Evolutionary conservation across 176 grass and related monocot species (phyloP), one percentile per base, ranked within the genome.

Genomic region (Carex scoparia): DNA sequence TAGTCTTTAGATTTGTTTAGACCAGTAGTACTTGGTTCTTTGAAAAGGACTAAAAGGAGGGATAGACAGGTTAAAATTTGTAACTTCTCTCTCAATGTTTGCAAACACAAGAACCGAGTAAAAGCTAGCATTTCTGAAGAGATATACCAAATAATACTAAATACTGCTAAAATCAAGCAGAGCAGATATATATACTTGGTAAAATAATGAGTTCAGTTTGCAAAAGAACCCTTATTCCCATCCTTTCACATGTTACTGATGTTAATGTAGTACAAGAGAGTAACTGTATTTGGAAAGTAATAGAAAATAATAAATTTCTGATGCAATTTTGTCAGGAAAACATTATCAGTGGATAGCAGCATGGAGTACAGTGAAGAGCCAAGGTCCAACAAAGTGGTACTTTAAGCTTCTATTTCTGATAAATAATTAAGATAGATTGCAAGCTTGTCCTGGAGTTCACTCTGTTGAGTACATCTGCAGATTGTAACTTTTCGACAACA

Each of bases 301-400:
- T 55, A 76, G 48, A 76, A 76, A 76, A 55, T 55, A 76, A 76
- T 76, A 57, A 86, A 10, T 54, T 81, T 86, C 19, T 86, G 48
- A 79, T 46, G 32, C 79, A 54, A 61, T 55, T 69, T 2, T 38
- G 42, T 33, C 63, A 86, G 85, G 79, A 86, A 86, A 69, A 56
- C 72, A 55, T 56, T 86, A 37, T 80, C 85, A 81, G 61, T 80
- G 16, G 85, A 86, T 68, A 59, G 44, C 32, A 69, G 72, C 75
- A 55, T 81, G 61, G 85, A 75, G 33, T 28, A 61, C 61, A 11
- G 44, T 31, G 81, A 83, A 83, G 81, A 83, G 46, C n/a, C 55
- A 18, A 83, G 27, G 61, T 67, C 81, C 30, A 83, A 65, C 61
- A 83, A 83, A 69, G 81, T 69, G 81, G 81, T 83, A 83, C 2